Evolutionary conservation across 352 stramenopile genomes (phyloP).

Genomic region (Phytophthora niederhauseri): DNA sequence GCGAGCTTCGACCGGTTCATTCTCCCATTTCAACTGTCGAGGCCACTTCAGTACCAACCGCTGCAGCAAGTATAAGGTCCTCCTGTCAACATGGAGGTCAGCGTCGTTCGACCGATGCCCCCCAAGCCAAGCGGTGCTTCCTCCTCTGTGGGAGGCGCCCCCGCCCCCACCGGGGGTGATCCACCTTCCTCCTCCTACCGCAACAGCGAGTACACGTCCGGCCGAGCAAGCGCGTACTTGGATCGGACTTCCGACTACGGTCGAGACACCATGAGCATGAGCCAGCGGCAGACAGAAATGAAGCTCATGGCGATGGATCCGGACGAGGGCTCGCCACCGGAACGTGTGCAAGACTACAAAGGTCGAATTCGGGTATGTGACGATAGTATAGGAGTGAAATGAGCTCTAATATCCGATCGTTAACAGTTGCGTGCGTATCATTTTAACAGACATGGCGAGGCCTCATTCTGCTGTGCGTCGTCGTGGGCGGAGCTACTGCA

Average conservation of each 20-base stretch:
- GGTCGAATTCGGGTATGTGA: slow-evolving; percentile 56
- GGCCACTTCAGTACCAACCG: slow-evolving; percentile 11
- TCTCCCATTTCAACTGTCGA: slow-evolving; percentile 30
- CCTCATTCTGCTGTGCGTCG: slow-evolving; percentile 51
- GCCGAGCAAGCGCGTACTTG: slow-evolving; percentile 24
- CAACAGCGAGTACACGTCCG: slow-evolving; percentile 34
- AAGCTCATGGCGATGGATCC: slow-evolving; percentile 62
- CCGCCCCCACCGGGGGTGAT: background rate
- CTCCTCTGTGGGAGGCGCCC: background rate
- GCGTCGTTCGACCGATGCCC: slow-evolving; percentile 28
- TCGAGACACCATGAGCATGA: slow-evolving; percentile 19
- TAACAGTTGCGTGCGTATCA: slow-evolving; percentile 5
- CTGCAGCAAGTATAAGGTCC: background rate
- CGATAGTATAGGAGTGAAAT: slow-evolving; percentile 1
- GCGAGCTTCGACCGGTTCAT: slow-evolving; percentile 11
- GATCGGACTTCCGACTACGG: slow-evolving; percentile 26
- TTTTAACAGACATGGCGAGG: slow-evolving; percentile 52
- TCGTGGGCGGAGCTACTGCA: slow-evolving; percentile 45
- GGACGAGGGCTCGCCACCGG: slow-evolving; percentile 28
- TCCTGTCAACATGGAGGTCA: slow-evolving; percentile 31
- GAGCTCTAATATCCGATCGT: background rate
- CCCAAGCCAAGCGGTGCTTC: slow-evolving; percentile 11
- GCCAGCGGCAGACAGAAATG: slow-evolving; percentile 52
- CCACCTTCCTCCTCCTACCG: slow-evolving; percentile 17
- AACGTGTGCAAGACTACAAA: slow-evolving; percentile 67